A percentile compares a stretch with the other conserved stretches of the same genome.
Conservation (phyloP, 345 rosid species). For the Heritiera littoralis region DNA sequence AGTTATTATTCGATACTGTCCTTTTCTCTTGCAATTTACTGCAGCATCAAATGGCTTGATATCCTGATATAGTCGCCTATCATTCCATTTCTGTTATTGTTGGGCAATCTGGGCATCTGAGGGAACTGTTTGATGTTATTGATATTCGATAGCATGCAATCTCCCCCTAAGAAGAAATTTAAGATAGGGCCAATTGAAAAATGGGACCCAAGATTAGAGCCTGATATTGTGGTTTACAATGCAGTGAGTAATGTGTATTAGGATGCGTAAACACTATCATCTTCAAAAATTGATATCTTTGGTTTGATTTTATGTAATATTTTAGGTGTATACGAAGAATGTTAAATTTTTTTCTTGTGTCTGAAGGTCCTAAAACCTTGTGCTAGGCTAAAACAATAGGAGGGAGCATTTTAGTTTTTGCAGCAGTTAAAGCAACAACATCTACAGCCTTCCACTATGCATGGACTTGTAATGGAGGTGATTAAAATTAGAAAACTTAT, state of each 20-base stretch:
- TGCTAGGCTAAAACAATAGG: slow-evolving; percentile 77
- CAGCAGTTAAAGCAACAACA: slow-evolving; percentile 60
- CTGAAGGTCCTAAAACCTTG: slow-evolving; percentile 87
- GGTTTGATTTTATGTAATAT: neutral
- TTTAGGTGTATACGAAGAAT: neutral
- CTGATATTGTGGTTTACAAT: slow-evolving; percentile 78
- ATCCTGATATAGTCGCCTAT: slow-evolving; percentile 93
- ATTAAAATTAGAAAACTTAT: neutral
- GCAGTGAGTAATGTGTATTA: slow-evolving; percentile 56
- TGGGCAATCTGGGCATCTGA: slow-evolving; percentile 91
- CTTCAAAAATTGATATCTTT: neutral
- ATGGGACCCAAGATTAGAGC: slow-evolving; percentile 89
- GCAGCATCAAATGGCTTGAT: slow-evolving; percentile 76
- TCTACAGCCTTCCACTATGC: slow-evolving; percentile 50
- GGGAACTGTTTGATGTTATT: slow-evolving; percentile 90
- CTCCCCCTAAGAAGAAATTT: slow-evolving; percentile 80
- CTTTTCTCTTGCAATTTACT: slow-evolving; percentile 16
- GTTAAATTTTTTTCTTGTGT: slow-evolving; percentile 17
- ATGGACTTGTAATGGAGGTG: slow-evolving; percentile 99
- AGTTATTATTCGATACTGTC: slow-evolving; percentile 12
- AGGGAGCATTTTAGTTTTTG: slow-evolving; percentile 96
- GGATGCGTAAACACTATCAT: neutral
- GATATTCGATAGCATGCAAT: slow-evolving; percentile 55
- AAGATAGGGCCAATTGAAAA: slow-evolving; percentile 49
- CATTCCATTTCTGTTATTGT: slow-evolving; percentile 78